A percentile compares a stretch with the other conserved stretches of the same genome.
Conservation (phyloP, 345 rosid species). For the Brassica incana region DNA sequence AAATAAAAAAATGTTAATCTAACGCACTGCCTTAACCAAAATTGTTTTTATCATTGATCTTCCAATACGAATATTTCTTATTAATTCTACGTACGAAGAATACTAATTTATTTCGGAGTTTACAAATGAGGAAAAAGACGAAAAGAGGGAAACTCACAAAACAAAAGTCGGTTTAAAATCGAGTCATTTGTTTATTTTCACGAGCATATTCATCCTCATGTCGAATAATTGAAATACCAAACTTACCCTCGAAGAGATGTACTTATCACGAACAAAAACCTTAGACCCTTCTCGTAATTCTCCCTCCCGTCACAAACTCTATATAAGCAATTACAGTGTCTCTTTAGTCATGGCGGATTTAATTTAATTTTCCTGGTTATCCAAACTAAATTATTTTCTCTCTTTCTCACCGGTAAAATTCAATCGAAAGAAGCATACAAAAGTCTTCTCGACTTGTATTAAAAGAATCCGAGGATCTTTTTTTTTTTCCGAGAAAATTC, state of each 20-base stretch:
- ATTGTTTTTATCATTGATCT: background rate
- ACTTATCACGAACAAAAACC: constrained; percentile 8
- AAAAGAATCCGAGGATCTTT: background rate
- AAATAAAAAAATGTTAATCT: background rate
- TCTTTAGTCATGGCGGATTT: constrained; percentile 33
- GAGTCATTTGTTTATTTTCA: background rate
- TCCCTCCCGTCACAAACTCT: constrained; percentile 30
- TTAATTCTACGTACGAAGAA: background rate
- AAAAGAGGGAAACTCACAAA: background rate
- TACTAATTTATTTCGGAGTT: background rate
- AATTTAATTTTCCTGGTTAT: background rate
- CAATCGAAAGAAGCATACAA: constrained; percentile 20
- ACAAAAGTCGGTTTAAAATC: background rate
- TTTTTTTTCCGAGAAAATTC: background rate
- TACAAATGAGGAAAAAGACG: background rate
- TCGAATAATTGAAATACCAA: background rate
- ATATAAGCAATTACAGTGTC: constrained; percentile 36
- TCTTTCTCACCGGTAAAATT: constrained; percentile 15
- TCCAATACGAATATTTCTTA: background rate
- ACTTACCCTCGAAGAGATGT: background rate
- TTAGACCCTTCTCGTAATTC: constrained; percentile 31
- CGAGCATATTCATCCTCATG: background rate
- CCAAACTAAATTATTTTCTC: background rate
- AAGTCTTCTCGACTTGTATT: background rate
- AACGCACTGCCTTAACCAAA: background rate